Evolutionary conservation across 208 protist genomes (phyloP), one percentile per base, ranked within the genome.

Genomic region (Crithidia brevicula): DNA sequence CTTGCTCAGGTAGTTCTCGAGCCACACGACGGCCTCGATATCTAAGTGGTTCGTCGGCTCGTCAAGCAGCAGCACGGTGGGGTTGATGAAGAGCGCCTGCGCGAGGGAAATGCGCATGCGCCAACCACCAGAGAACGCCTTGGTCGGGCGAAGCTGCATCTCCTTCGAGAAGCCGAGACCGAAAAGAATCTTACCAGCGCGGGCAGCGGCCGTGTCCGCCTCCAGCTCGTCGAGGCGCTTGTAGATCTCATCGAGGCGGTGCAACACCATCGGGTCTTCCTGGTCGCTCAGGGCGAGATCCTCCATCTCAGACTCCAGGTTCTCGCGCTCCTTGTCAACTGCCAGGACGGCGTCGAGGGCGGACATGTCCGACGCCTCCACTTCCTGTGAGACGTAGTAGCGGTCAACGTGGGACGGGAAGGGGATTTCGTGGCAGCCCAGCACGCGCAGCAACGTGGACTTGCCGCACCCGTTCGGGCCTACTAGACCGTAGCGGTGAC

Each of bases 11-110:
- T 98, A 98, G 62, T 97, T 95, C 71, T 99, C 97, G 11, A 99
- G 82, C 97, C 98, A 99, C 40, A 98, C 94, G 45, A 96, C 95
- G 18, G 97, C 95, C 79, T 98, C 95, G 40, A 98, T 95, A 77
- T 98, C 95, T 81, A 99, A 76, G 82, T 98, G 96, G 78, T 99
- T 99, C 18, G 98, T 99, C 18, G 98, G 98, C 83, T 99, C 98
- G 65, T 99, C 98, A 20, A 99, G 90, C n/a, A 99, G 72, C 8
- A 99, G 78, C 27, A 99, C 75, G 0, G 92, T 93, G 28, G 97
- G 97, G 69, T 87, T 83, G 34, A 98, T 89, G 74, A 99, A 99
- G 20, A 99, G 88, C 4, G 96, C 98, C 69, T 95, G 91, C 1
- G 98, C 96, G 6, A 99, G 89, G 16, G 97, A 97, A 47, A 99